Base-by-base conservation (phyloP, 352 stramenopile genomes). In the Phytophthora aleatoria region DNA sequence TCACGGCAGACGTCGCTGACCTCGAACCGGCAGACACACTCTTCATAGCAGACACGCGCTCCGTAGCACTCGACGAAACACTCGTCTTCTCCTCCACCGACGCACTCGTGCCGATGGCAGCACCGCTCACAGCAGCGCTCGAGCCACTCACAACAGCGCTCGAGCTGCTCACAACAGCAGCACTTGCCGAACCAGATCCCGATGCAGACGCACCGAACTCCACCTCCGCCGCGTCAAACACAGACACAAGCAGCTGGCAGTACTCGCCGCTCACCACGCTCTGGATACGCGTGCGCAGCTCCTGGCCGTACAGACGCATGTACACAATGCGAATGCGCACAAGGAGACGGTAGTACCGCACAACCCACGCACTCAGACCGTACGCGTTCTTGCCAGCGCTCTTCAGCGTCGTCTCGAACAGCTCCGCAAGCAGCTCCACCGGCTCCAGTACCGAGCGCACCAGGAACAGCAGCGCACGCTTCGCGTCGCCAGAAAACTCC, bases 281-380 rank as follows among this genome's bases (percentile, higher is more conserved):
- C 27, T 67, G 50, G 30, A 76, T 67, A 11, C 55, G 55, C 20
- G 52, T 63, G 47, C 57, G 57, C 48, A 91, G 74, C 50, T 64
- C 59, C 61, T 78, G 73, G 57, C 66, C 61, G 64, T 83, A 88
- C 35, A 84, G 64, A 51, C 83, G 69, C 64, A 73, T 74, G 75
- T 92, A 92, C 45, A 55, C 49, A 15, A 63, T 54, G 16, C 56
- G 51, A 57, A 86, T 71, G 31, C 63, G 53, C 45, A 51, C 57
- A 61, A 87, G 77, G 16, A 81, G 50, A 11, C 54, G 55, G 50
- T 73, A 73, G 45, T 81, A 74, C 27, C 70, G 70, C 38, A 78
- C 66, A 47, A 78, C 43, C 43, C 54, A 61, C 24, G 60, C 48
- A 35, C 58, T 64, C 9, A 77, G 31, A 16, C 47, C 65, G n/a